Base-by-base conservation (phyloP, 2,329 filamentous ascomycete genomes). In the Colletotrichum tofieldiae region DNA sequence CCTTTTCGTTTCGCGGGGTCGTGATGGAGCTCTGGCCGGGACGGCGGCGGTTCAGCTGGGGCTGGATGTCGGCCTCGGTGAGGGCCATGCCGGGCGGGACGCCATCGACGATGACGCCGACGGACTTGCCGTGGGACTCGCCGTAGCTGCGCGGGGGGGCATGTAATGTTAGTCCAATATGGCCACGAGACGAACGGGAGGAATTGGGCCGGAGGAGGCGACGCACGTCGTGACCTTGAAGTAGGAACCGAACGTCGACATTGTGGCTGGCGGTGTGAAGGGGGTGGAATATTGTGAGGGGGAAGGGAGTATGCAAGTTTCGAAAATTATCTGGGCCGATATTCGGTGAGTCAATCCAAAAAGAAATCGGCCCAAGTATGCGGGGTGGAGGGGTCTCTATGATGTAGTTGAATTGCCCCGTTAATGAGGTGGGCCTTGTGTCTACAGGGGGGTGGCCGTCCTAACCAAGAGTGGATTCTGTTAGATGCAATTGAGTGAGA, bases 41-140 rank as follows among this genome's bases (percentile, higher is more conserved):
- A 72, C 96, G 90, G 73, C 96, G 90, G 75, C 96, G 92, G 75
- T 93, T 97, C 90, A 98, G 94, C 85, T 98, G 95, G 60, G 95
- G 95, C 84, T 99, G 96, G 80, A 98, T 97, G 80, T 97, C 94
- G 66, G 86, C 87, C 83, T 98, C 95, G 74, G 90, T 93, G 82
- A 98, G 91, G 78, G 92, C 86, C 88, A 98, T 92, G 78, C 94
- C 94, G 18, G 96, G 95, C 45, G 96, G 96, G 79, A 91, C 93
- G 77, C 95, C 95, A 81, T 98, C 96, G 83, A 98, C 92, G 79
- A 98, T 98, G 86, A 94, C 97, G 80, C 95, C 95, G 78, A 98
- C 95, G 41, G 93, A 96, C 79, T 92, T 93, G 86, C 96, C 97
- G 85, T 98, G 96, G 69, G 94, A 97, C 80, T 88, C 86, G 79